A percentile compares a stretch with the other conserved stretches of the same genome.
phyloP scores from a whole-genome alignment of 2,329 filamentous ascomycete genomes.

The Fonsecaea nubica region DNA sequence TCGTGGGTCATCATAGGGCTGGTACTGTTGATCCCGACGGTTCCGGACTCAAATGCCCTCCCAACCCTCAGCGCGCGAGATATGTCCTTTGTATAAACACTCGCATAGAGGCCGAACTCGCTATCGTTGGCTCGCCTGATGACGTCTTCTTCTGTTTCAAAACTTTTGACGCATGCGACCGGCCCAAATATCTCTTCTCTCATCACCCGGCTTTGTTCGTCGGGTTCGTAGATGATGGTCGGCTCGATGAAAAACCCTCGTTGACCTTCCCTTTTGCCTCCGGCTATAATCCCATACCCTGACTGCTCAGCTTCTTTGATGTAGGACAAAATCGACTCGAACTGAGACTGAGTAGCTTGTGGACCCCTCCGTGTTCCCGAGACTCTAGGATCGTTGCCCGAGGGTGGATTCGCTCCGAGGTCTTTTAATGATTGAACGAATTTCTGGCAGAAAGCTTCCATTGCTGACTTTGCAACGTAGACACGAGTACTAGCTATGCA shows the following conservation, averaged over 20 bases:
- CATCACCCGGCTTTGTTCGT: conserved; percentile 63
- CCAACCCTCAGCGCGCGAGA: conserved; percentile 60
- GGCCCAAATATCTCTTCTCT: conserved; percentile 68
- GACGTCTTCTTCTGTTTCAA: conserved; percentile 66
- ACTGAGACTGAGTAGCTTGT: conserved; percentile 70
- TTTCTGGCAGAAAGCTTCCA: conserved; percentile 56
- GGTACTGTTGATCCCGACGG: conserved; percentile 65
- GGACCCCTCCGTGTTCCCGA: conserved; percentile 64
- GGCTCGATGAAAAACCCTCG: conserved; percentile 68
- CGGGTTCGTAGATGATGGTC: conserved; percentile 65
- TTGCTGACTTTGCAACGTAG: conserved; percentile 64
- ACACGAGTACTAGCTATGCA: conserved; percentile 58
- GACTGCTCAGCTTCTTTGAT: conserved; percentile 62
- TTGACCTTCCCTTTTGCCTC: conserved; percentile 58
- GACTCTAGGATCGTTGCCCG: conserved; percentile 43
- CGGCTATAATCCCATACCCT: conserved; percentile 54
- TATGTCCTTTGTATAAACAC: conserved; percentile 64
- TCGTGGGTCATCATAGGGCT: conserved; percentile 32
- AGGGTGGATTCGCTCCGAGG: too few relatives aligned
- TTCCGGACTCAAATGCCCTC: conserved; percentile 62
- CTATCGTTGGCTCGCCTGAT: conserved; percentile 62
- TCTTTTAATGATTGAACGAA: conserved; percentile 25
- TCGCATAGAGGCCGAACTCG: conserved; percentile 68
- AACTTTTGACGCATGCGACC: conserved; percentile 67
- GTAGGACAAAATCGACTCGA: conserved; percentile 63